Conservation (phyloP, 139 green algal species). For the Prasinococcaceae sp. region DNA sequence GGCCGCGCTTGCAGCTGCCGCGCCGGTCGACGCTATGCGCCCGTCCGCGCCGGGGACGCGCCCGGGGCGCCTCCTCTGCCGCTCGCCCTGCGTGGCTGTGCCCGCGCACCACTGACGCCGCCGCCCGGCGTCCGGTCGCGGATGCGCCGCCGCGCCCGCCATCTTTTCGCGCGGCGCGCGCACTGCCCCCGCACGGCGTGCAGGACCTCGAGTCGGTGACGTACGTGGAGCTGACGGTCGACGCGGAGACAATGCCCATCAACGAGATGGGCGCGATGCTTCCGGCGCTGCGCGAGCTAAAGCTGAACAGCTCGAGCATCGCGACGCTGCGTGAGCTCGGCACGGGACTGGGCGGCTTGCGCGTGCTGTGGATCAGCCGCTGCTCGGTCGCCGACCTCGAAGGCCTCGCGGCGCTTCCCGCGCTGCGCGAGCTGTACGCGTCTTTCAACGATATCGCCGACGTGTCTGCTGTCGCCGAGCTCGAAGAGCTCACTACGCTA, state of each 20-base stretch:
- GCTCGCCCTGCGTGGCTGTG: too few species aligned
- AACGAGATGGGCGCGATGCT: background rate
- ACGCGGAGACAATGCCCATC: background rate
- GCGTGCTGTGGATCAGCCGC: constrained; percentile 4
- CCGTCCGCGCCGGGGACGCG: too few species aligned
- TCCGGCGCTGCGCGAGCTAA: constrained; percentile 3
- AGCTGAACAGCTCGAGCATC: constrained; percentile 1
- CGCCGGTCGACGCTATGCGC: too few species aligned
- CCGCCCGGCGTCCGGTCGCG: too few species aligned
- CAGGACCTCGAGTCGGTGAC: background rate
- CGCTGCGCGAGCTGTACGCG: constrained; percentile 18
- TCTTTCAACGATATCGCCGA: constrained; percentile 17
- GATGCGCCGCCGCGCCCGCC: too few species aligned
- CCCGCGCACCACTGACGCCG: too few species aligned
- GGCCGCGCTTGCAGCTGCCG: too few species aligned
- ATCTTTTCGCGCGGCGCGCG: too few species aligned
- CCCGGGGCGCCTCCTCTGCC: too few species aligned
- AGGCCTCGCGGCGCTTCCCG: constrained; percentile 6
- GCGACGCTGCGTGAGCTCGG: constrained; percentile 3
- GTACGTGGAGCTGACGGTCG: constrained; percentile 1
- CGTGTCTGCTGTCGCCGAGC: constrained; percentile 3
- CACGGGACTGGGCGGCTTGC: background rate
- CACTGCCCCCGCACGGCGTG: too few species aligned
- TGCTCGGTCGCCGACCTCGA: constrained; percentile 5
- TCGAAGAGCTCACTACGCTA: constrained; percentile 4